These are phyloP conservation scores for Talaromyces sp. DNA, from an alignment of 2,329 filamentous ascomycete species.

Conservation along the genomic window DNA sequence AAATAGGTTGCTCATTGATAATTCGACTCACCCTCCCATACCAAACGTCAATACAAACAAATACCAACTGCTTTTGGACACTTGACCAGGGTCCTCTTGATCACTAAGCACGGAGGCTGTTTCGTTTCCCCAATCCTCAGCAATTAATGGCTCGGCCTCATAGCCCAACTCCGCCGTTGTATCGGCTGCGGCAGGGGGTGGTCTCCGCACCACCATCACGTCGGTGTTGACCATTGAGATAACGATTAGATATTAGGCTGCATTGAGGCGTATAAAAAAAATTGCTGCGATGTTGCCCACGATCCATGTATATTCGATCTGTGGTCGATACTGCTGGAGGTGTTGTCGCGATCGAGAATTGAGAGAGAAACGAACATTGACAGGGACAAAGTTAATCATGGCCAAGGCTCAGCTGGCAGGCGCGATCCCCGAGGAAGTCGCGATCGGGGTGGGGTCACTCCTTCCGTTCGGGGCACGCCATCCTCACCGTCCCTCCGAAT, in stretches of 20 bases:
- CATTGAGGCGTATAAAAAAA: background rate
- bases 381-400: background rate
- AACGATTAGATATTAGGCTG: background rate
- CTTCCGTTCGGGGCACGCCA: background rate
- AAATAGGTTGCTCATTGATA: background rate
- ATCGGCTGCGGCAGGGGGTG: constrained; percentile 1
- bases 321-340: background rate
- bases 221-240: background rate
- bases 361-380: background rate
- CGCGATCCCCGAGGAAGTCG: constrained; percentile 1
- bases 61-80: constrained; percentile 76
- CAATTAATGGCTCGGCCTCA: constrained; percentile 5
- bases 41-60: constrained; percentile 80
- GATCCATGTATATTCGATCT: background rate
- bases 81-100: constrained; percentile 48
- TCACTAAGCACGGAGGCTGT: background rate
- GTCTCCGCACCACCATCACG: background rate
- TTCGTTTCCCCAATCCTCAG: background rate
- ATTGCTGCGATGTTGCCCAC: background rate
- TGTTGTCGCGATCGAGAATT: background rate
- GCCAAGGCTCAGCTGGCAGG: no score
- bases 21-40: constrained; percentile 62
- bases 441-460: constrained; percentile 1
- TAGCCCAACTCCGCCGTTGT: background rate
- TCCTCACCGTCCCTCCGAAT: background rate